Base-by-base conservation (phyloP, 129 eudicot genomes). In the Calendula officinalis region DNA sequence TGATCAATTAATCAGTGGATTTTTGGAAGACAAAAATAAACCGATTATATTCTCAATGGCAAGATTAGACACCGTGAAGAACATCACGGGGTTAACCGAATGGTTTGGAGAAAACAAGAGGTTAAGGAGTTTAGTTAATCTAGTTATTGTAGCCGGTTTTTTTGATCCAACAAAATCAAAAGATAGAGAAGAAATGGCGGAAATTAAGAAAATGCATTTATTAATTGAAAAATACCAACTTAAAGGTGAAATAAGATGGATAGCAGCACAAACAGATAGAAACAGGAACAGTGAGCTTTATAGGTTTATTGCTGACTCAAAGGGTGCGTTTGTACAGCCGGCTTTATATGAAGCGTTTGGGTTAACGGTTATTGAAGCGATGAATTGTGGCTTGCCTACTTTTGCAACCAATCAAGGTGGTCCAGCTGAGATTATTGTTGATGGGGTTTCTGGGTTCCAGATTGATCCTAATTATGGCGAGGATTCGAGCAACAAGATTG, bases 11-110 rank as follows among this genome's bases (percentile, higher is more conserved):
- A 71, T 68, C 85, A 92, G 99, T 9, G 99, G 96, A 47, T 86
- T 79, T 73, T 71, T 92, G 3, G 89, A 85, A 75, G 96, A 92
- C 70, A 85, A 69, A 75, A 75, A 30, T 36, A 92, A 88, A 52
- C 99, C 99, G 1, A 88, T 92, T 13, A 81, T 92, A 9, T 92
- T 92, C 83, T 92, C 99, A 49, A 92, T 92, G 99, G 99, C 99
- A 47, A 82, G 99, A 84, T 87, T 92, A 5, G 99, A 92, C 37
- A 83, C 78, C 0, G 96, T 92, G 75, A 92, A 92, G 77, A 92
- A 92, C 80, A 81, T 92, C 10, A 85, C 86, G 11, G 99, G 96
- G 35, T 75, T 92, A 72, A 80, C 88, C 6, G 95, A 88, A 70
- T 92, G 96, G 99, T 94, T 59, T 15, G 97, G 99, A 9, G 80